Evolutionary conservation across 139 green algal genomes (phyloP).

Genomic region (Protoeuglena noctilucae): DNA sequence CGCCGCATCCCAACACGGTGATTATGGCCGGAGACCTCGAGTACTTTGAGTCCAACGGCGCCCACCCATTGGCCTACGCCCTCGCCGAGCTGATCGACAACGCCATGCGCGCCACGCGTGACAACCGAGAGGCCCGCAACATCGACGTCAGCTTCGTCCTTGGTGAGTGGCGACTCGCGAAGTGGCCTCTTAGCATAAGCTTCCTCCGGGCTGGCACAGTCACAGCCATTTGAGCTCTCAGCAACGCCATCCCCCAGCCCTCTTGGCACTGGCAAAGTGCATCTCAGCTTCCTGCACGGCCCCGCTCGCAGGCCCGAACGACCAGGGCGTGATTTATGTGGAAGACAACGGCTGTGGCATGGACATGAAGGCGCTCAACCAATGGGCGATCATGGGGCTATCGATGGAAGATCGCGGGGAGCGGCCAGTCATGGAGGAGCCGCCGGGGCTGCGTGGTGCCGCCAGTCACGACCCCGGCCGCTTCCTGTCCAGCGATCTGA

Average conservation of each 20-base stretch:
- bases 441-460: constrained; percentile 1
- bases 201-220: not conserved
- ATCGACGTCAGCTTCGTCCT: constrained; percentile 36
- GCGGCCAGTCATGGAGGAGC: constrained; percentile 5
- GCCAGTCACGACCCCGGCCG: constrained; percentile 7
- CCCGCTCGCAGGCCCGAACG: not conserved
- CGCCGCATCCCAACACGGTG: constrained; percentile 62
- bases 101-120: constrained; percentile 35
- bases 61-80: constrained; percentile 55
- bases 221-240: no score
- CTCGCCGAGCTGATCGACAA: constrained; percentile 71
- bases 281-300: no score
- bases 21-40: constrained; percentile 67
- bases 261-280: no score
- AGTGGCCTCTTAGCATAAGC: constrained; percentile 5
- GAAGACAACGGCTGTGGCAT: constrained; percentile 59
- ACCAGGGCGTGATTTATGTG: constrained; percentile 32
- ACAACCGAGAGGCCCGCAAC: constrained; percentile 6
- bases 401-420: constrained; percentile 53
- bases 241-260: no score
- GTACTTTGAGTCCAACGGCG: constrained; percentile 48
- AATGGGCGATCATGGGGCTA: constrained; percentile 74
- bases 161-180: no score
- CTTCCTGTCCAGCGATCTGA: constrained; percentile 55
- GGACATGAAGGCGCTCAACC: constrained; percentile 38